Evolutionary conservation across 257 asterid genomes (phyloP).

Genomic region (Solanum lignicaule): DNA sequence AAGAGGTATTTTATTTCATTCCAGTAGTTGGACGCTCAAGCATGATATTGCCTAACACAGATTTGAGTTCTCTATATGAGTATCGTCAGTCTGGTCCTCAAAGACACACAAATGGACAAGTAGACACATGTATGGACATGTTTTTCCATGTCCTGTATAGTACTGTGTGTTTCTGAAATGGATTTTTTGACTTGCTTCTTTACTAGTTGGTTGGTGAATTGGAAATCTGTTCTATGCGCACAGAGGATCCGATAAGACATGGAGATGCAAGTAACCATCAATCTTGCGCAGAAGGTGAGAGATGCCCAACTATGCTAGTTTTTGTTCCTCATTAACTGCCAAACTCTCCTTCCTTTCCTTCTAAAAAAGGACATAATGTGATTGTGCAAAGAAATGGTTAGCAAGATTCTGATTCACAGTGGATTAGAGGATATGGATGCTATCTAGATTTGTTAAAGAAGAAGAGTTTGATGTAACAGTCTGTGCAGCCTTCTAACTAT

Average conservation of each 20-base stretch:
- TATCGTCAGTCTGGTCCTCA: neutral
- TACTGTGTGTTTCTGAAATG: neutral
- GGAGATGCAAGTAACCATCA: slow-evolving; percentile 35
- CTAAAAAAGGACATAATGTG: neutral
- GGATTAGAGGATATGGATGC: neutral
- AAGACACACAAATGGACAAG: neutral
- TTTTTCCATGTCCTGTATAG: neutral
- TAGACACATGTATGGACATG: neutral
- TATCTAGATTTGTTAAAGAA: neutral
- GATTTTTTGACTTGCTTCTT: slow-evolving; percentile 11
- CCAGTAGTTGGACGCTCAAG: neutral
- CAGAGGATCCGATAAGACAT: slow-evolving; percentile 28
- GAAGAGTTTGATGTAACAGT: neutral
- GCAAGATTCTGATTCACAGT: neutral
- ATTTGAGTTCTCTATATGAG: neutral
- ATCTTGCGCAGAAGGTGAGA: slow-evolving; percentile 29
- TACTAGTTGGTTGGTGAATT: slow-evolving; percentile 65
- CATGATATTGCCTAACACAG: neutral
- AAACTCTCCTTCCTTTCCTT: neutral
- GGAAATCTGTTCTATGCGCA: slow-evolving; percentile 38
- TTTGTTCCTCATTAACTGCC: slow-evolving; percentile 1
- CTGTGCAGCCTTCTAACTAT: neutral
- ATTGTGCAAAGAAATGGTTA: neutral
- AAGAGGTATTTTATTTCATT: slow-evolving; percentile 39
- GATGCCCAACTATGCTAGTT: slow-evolving; percentile 10